Conservation (phyloP, 306 rosid genomes). For the Cucumis sativus region DNA sequence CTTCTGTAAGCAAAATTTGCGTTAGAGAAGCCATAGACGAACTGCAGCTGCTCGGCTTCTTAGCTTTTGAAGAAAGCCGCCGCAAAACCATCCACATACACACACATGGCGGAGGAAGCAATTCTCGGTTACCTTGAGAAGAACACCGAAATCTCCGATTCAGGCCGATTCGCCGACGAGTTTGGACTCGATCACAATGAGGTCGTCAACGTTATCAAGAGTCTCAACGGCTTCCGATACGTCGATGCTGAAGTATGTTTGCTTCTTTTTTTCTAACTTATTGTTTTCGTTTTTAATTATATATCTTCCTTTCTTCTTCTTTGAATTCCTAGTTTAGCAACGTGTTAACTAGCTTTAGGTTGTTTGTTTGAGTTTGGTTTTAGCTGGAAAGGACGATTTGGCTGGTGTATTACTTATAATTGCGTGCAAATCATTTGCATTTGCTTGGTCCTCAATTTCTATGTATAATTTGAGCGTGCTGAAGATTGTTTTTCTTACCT, state of each 20-base stretch:
- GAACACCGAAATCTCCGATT: constrained; percentile 44
- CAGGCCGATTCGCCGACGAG: constrained; percentile 55
- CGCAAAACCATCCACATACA: neutral
- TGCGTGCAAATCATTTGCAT: neutral
- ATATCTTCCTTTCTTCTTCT: neutral
- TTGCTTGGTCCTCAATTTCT: neutral
- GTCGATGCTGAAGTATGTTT: constrained; percentile 46
- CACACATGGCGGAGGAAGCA: constrained; percentile 56
- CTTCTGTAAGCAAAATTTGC: neutral
- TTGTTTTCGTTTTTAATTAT: neutral
- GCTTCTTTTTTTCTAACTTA: neutral
- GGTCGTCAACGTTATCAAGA: constrained; percentile 60
- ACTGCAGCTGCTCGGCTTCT: neutral
- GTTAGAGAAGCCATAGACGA: neutral
- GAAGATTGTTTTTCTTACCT: neutral
- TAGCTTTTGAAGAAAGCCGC: neutral
- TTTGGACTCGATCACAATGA: constrained; percentile 49
- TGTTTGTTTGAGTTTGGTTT: neutral
- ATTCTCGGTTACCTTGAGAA: constrained; percentile 46
- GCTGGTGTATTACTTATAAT: neutral
- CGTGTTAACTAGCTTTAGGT: neutral
- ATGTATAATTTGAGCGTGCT: neutral
- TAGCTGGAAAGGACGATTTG: neutral
- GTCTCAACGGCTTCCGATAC: constrained; percentile 67
- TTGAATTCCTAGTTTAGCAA: neutral